Evolutionary conservation across 2,329 filamentous ascomycete genomes (phyloP).

Genomic region (Orbilia oligospora): DNA sequence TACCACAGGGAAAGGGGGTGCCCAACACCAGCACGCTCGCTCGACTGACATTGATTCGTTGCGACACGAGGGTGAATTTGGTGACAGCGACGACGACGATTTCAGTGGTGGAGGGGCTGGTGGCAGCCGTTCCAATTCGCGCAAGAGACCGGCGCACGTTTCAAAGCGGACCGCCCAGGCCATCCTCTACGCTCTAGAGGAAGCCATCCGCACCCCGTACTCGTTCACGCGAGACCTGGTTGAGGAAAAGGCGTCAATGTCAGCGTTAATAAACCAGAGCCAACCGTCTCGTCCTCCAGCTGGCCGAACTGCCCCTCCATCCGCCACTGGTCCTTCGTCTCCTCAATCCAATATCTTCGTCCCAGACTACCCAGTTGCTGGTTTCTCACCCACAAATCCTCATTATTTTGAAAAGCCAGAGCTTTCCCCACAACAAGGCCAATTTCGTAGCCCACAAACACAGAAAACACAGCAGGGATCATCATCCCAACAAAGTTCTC

Average conservation of each 20-base stretch:
- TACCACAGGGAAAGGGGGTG: conserved; percentile 55
- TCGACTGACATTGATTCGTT: conserved; percentile 55
- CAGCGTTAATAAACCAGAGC: conserved; percentile 77
- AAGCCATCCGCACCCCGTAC: conserved; percentile 85
- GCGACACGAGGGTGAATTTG: conserved; percentile 48
- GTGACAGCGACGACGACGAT: conserved; percentile 58
- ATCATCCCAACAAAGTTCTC: conserved; percentile 53
- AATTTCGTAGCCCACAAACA: conserved; percentile 51
- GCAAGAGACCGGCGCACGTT: conserved; percentile 71
- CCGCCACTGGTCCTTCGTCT: conserved; percentile 67
- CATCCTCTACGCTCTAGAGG: conserved; percentile 92
- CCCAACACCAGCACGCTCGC: conserved; percentile 50
- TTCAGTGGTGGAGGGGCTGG: conserved; percentile 57
- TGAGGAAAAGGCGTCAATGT: conserved; percentile 94
- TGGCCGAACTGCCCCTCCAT: conserved; percentile 57
- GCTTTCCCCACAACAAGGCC: conserved; percentile 46
- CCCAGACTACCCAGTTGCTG: conserved; percentile 67
- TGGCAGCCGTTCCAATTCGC: conserved; percentile 56
- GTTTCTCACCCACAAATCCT: conserved; percentile 51
- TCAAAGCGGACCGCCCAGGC: conserved; percentile 89
- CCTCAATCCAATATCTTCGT: conserved; percentile 71
- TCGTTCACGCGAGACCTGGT: conserved; percentile 85
- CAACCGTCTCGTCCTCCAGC: conserved; percentile 66
- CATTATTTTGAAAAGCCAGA: conserved; percentile 57
- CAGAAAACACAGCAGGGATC: conserved; percentile 50